Conservation (phyloP, 1,284 basidiomycete genomes). For the Ganoderma lingzhi region DNA sequence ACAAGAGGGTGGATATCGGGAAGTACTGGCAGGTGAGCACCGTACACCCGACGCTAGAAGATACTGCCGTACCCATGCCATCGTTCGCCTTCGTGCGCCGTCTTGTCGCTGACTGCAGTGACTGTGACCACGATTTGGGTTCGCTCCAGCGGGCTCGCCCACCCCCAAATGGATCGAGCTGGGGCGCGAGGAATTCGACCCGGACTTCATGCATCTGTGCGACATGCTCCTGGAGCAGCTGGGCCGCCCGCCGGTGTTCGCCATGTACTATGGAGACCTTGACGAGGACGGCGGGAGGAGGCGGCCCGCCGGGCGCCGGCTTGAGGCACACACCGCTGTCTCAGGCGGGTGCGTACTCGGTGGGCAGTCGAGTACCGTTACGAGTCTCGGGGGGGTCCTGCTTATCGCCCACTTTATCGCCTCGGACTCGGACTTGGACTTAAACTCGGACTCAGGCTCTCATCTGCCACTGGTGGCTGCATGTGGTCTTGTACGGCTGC, state of each 20-base stretch:
- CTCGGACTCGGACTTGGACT: not conserved
- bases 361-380: too few relatives aligned
- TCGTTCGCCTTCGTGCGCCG: not conserved
- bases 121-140: too few relatives aligned
- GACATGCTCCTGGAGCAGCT: not conserved
- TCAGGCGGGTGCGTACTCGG: not conserved
- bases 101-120: not conserved
- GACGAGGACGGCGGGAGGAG: not conserved
- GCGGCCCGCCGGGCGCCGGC: not conserved
- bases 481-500: not conserved
- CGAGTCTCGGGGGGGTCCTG: too few relatives aligned
- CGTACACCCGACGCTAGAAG: not conserved
- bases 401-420: not conserved
- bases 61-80: not conserved
- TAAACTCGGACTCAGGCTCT: not conserved
- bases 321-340: not conserved
- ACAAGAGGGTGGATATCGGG: not conserved
- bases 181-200: too few relatives aligned
- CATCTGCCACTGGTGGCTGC: not conserved
- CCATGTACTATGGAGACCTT: not conserved
- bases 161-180: too few relatives aligned
- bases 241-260: too few relatives aligned
- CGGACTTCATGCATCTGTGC: too few relatives aligned
- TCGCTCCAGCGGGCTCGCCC: too few relatives aligned
- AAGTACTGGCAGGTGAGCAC: not conserved